Conservation (phyloP, 306 rosid genomes). For the Casuarina cunninghamiana region DNA sequence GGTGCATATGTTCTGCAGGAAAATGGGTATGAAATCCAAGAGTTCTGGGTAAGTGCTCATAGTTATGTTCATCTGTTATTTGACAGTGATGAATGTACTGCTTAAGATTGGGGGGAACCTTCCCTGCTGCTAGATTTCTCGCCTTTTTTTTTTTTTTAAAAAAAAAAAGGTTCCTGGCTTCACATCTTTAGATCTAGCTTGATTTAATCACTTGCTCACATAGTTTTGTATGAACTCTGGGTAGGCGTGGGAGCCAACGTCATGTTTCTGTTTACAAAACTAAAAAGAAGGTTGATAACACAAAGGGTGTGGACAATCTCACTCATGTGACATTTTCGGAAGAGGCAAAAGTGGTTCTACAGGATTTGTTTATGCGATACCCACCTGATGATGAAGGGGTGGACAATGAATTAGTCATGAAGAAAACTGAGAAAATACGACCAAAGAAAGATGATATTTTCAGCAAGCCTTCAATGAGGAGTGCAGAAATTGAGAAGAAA, state of each 20-base stretch:
- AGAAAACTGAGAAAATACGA: conserved; percentile 8
- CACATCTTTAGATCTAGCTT: conserved; percentile 2
- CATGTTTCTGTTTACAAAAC: conserved; percentile 41
- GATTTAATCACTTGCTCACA: conserved; percentile 3
- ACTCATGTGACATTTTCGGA: conserved; percentile 55
- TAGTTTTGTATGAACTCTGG: conserved; percentile 22
- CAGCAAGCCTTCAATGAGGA: conserved; percentile 47
- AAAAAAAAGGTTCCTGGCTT: conserved; percentile 14
- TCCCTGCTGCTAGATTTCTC: conserved; percentile 20
- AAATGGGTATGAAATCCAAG: conserved; percentile 67
- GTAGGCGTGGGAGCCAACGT: conserved; percentile 48
- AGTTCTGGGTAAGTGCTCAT: conserved; percentile 77
- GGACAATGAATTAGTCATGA: conserved; percentile 27
- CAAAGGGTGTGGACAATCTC: conserved; percentile 14
- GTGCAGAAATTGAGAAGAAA: conserved; percentile 52
- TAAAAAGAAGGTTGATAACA: conserved; percentile 25
- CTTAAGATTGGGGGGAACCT: neutral
- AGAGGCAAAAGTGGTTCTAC: conserved; percentile 43
- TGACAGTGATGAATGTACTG: neutral
- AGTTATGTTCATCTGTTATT: neutral
- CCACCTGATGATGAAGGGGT: conserved; percentile 71
- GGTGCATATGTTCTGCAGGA: conserved; percentile 54
- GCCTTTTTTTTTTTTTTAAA: conserved; percentile 2
- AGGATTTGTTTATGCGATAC: conserved; percentile 49
- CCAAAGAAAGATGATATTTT: conserved; percentile 49